These are phyloP conservation scores for Fraxinus baroniana DNA, from an alignment of 305 asterid species.

Conservation along the genomic window DNA sequence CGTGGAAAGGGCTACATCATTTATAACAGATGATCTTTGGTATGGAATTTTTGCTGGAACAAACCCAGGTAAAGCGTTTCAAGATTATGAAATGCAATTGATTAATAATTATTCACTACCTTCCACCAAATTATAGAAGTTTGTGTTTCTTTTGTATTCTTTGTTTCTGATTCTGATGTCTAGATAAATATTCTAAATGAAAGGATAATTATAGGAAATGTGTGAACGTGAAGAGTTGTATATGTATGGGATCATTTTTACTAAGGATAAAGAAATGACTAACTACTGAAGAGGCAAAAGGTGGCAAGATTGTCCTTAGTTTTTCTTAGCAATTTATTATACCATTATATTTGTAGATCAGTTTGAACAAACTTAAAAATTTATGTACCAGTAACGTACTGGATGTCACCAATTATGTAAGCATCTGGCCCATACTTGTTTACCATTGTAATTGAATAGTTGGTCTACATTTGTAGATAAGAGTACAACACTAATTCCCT, in stretches of 20 bases:
- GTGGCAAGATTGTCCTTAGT: neutral
- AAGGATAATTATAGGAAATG: neutral
- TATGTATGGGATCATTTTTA: neutral
- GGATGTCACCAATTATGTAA: neutral
- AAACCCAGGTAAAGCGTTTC: slow-evolving; percentile 68
- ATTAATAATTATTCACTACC: neutral
- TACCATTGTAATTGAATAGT: neutral
- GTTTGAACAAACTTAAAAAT: neutral
- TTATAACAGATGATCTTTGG: slow-evolving; percentile 86
- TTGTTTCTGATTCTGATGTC: neutral
- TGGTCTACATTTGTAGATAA: neutral
- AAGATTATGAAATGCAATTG: slow-evolving; percentile 10
- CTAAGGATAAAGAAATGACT: neutral
- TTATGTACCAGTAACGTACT: neutral
- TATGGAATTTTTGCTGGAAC: slow-evolving; percentile 92
- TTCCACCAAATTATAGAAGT: neutral
- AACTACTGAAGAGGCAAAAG: slow-evolving; percentile 7
- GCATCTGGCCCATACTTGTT: neutral
- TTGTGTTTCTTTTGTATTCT: neutral
- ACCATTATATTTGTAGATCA: neutral
- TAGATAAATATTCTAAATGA: neutral
- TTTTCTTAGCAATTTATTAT: neutral
- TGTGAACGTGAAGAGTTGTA: neutral
- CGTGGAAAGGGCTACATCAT: slow-evolving; percentile 97
- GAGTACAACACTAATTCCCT: neutral